Conservation (phyloP, 768 basidiomycete species). For the Amanita phalloides region DNA sequence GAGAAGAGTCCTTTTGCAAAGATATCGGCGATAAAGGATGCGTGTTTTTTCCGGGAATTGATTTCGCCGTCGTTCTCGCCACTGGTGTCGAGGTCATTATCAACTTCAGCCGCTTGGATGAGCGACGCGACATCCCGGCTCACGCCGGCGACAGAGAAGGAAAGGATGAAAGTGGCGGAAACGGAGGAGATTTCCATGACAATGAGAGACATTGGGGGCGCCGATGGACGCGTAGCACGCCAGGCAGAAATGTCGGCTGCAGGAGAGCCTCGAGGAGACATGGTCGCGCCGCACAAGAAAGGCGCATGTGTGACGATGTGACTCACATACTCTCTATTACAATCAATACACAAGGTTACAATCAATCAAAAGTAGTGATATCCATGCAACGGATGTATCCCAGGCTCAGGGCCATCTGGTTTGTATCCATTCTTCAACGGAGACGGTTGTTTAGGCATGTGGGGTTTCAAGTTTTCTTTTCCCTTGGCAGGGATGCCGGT, state of each 20-base stretch:
- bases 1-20: constrained; percentile 59
- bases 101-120: constrained; percentile 27
- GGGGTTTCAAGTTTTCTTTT: neutral
- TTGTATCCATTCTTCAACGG: constrained; percentile 1
- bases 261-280: constrained; percentile 17
- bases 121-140: constrained; percentile 28
- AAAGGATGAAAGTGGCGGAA: constrained; percentile 71
- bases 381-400: neutral
- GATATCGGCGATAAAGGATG: constrained; percentile 49
- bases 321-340: neutral
- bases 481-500: neutral
- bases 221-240: constrained; percentile 72
- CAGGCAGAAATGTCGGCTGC: constrained; percentile 27
- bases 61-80: neutral
- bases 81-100: constrained; percentile 19
- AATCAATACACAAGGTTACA: neutral
- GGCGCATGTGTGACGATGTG: constrained; percentile 5
- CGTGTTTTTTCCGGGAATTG: constrained; percentile 8
- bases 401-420: neutral
- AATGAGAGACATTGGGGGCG: constrained; percentile 54
- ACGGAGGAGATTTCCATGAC: constrained; percentile 81
- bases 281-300: constrained; percentile 8
- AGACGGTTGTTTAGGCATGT: neutral
- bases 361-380: constrained; percentile 4
- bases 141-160: constrained; percentile 35